These are phyloP conservation scores for Picochlorum sp. DNA, from an alignment of 139 green algal species.

Conservation along the genomic window DNA sequence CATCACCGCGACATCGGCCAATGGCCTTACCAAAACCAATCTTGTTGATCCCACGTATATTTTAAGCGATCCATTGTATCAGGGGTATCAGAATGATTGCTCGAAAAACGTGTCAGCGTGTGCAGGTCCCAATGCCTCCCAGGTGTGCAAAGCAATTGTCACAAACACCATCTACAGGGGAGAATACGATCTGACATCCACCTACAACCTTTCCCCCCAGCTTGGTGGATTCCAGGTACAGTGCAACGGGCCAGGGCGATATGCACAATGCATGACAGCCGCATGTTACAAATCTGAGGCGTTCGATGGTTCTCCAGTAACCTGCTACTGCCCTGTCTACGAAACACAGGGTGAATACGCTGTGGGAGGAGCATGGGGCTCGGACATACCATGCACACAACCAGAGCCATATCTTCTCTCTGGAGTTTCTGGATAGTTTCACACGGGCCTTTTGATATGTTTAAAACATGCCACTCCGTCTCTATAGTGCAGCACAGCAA, in stretches of 20 bases:
- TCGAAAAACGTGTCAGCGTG: background rate
- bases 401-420: too few species aligned
- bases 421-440: too few species aligned
- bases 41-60: slow-evolving; percentile 14
- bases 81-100: background rate
- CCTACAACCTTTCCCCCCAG: background rate
- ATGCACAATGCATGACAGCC: slow-evolving; percentile 17
- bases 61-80: background rate
- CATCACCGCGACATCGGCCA: background rate
- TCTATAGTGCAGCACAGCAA: too few species aligned
- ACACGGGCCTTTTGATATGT: too few species aligned
- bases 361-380: too few species aligned
- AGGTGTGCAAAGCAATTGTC: slow-evolving; percentile 3
- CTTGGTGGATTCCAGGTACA: slow-evolving; percentile 10
- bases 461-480: too few species aligned
- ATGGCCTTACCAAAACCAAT: slow-evolving; percentile 6
- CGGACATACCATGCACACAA: too few species aligned
- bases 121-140: background rate
- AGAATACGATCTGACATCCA: background rate
- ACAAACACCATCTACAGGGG: slow-evolving; percentile 10
- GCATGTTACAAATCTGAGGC: slow-evolving; percentile 9
- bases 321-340: slow-evolving; percentile 16
- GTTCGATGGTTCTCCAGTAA: slow-evolving; percentile 12
- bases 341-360: background rate
- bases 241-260: slow-evolving; percentile 1